A percentile compares a stretch with the other conserved stretches of the same genome.
These are phyloP conservation scores for Pichia cephalocereana DNA, from an alignment of 805 yeast species.

Conservation along the genomic window DNA sequence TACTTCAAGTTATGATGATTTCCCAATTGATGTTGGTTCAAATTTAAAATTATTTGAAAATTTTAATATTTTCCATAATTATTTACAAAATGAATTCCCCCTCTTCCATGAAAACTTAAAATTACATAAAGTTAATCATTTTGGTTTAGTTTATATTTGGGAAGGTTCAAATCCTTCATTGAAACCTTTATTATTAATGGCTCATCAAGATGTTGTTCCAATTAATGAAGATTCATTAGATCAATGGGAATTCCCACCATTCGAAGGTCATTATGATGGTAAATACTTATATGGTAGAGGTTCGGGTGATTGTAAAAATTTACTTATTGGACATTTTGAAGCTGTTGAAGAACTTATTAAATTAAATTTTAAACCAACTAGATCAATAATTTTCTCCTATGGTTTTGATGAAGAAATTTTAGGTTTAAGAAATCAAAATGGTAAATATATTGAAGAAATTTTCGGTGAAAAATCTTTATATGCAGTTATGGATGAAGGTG, in stretches of 20 bases:
- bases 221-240: conserved; percentile 31
- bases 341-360: conserved; percentile 23
- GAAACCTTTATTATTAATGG: conserved; percentile 39
- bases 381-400: conserved; percentile 38
- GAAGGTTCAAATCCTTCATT: conserved; percentile 29
- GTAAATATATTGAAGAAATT: conserved; percentile 24
- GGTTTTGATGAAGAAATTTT: conserved; percentile 44
- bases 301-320: conserved; percentile 34
- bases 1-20: conserved; percentile 54
- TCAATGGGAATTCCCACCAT: conserved; percentile 33
- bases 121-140: conserved; percentile 32
- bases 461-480: conserved; percentile 36
- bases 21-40: conserved; percentile 34
- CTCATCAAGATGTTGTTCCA: conserved; percentile 47
- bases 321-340: conserved; percentile 32
- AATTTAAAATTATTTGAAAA: conserved; percentile 39
- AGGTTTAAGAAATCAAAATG: conserved; percentile 30
- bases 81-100: conserved; percentile 34
- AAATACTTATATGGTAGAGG: conserved; percentile 32
- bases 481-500: conserved; percentile 39
- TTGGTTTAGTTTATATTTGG: conserved; percentile 38
- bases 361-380: conserved; percentile 30
- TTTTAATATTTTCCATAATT: conserved; percentile 29
- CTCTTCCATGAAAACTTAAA: conserved; percentile 25
- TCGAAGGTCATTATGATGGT: conserved; percentile 31